Evolutionary conservation across 1,284 basidiomycete species (phyloP), one percentile per base, ranked within the genome.

Genomic region (Hymenochaete sp.): DNA sequence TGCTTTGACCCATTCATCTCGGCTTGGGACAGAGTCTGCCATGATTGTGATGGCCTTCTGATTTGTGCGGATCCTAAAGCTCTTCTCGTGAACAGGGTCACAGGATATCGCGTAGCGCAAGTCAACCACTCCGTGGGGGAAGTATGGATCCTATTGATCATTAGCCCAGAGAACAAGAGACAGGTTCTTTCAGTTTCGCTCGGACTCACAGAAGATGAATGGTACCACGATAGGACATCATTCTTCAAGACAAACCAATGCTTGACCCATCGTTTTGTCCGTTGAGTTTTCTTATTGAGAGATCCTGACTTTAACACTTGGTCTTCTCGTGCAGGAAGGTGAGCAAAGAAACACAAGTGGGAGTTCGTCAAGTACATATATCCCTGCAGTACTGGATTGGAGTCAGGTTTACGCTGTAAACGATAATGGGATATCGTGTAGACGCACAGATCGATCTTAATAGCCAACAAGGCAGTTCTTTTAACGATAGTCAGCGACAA

Each of bases 181-280:
- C 21, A 35, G 13, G 13, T n/a, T 4, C 4, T 35, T n/a, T 5
- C 32, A 8, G 5, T 35, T 5, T 16, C 28, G 13, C 14, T 16
- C 32, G 42, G 33, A 57, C 76, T 65, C 58, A 89, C 89, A 44
- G 86, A 80, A 36, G 90, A 87, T n/a, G 86, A 90, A 51, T 90
- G 85, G 60, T 90, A 96, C 93, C 93, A 97, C 13, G 87, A 91
- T 28, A 97, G 67, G 0, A 90, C 87, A 57, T 92, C 90, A 54
- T 96, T 93, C 73, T 89, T 92, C 38, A 97, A 71, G 2, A 93
- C 74, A 55, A 95, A 92, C 93, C 93, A 97, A 61, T 89, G 89
- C 58, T 86, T 90, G 53, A 84, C 80, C 79, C 85, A 91, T 14
- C 91, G 77, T 54, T 92, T 90, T 3, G 89, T 93, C 42, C 84